Conservation (phyloP, 2,329 filamentous ascomycete species). For the Aspergillus sergii region DNA sequence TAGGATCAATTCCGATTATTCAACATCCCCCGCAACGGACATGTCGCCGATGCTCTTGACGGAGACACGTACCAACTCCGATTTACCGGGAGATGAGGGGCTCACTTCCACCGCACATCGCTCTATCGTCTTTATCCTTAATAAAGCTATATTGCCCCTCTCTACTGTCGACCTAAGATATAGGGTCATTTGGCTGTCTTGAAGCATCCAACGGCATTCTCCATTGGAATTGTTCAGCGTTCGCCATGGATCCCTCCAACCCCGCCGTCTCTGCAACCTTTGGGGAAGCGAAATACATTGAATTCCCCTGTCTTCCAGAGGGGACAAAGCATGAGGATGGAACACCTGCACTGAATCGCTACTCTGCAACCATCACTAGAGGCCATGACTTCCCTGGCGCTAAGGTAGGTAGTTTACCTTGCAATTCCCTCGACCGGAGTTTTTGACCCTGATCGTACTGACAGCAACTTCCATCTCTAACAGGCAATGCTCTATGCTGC, state of each 20-base stretch:
- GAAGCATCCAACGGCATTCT: not conserved
- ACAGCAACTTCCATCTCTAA: not conserved
- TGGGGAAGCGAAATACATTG: conserved; percentile 56
- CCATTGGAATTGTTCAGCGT: not conserved
- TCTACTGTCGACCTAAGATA: not conserved
- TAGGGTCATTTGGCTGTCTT: not conserved
- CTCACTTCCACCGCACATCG: conserved; percentile 1
- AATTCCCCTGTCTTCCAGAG: conserved; percentile 59
- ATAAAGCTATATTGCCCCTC: not conserved
- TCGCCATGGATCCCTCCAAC: conserved; percentile 27
- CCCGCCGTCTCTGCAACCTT: conserved; percentile 30
- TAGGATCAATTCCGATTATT: conserved; percentile 6
- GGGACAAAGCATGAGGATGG: conserved; percentile 57
- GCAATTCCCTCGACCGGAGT: no score
- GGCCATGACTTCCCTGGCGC: conserved; percentile 90
- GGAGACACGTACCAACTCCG: conserved; percentile 15
- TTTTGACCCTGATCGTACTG: not conserved
- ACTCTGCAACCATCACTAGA: conserved; percentile 78
- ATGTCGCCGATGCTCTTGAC: conserved; percentile 8
- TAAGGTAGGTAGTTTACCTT: conserved; percentile 58
- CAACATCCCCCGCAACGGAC: conserved; percentile 11
- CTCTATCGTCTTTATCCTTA: not conserved
- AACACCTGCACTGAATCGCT: conserved; percentile 74
- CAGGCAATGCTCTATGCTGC: conserved; percentile 95
- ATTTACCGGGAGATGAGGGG: conserved; percentile 22